These are phyloP conservation scores for Quercus parvula DNA, from an alignment of 306 rosid genomes.

Conservation along the genomic window DNA sequence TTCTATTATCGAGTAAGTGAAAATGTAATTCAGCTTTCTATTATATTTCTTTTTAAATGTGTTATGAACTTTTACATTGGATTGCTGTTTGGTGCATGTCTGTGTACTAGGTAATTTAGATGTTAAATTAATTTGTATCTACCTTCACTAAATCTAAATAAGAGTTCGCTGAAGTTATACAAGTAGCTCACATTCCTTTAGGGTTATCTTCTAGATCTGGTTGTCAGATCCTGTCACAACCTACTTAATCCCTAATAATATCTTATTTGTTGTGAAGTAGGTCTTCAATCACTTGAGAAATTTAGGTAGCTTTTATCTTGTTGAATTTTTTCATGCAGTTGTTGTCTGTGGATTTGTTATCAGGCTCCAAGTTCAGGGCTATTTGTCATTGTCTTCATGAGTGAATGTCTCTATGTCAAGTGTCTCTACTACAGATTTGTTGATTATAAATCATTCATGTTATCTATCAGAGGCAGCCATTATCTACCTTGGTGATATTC, in stretches of 20 bases:
- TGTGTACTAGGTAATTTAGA: neutral
- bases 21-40: constrained; percentile 10
- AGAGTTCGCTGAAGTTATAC: neutral
- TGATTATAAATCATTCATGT: neutral
- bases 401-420: neutral
- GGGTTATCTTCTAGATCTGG: neutral
- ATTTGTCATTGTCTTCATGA: neutral
- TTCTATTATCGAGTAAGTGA: constrained; percentile 91
- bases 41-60: neutral
- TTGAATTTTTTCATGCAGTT: neutral
- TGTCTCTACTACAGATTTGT: neutral
- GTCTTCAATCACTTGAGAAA: neutral
- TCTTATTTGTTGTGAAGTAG: neutral
- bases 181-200: neutral
- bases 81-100: neutral
- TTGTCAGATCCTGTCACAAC: neutral
- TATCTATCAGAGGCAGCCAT: neutral
- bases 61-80: constrained; percentile 8
- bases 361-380: too few relatives aligned
- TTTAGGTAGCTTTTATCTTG: neutral
- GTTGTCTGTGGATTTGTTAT: neutral
- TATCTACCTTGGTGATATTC: too few relatives aligned
- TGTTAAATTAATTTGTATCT: neutral
- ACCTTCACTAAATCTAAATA: neutral
- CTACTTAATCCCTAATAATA: neutral